Conservation (phyloP, 495 filamentous ascomycete species). For the Diplogelasinospora grovesii region DNA sequence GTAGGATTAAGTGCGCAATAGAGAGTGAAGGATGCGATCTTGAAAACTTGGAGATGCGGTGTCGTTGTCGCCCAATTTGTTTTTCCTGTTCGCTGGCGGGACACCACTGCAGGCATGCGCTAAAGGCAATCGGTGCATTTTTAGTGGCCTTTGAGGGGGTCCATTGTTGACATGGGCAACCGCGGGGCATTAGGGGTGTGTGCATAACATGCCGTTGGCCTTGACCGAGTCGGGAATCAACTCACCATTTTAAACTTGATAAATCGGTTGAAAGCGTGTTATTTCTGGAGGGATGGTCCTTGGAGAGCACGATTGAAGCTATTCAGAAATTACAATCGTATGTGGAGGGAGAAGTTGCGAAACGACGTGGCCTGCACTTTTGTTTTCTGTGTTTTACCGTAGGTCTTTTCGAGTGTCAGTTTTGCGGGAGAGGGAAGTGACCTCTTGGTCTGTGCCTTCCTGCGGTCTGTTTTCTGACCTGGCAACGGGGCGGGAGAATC, state of each 20-base stretch:
- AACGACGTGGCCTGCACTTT: too few species aligned
- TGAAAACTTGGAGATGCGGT: constrained; percentile 1
- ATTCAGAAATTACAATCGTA: constrained; percentile 11
- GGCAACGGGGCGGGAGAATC: constrained; percentile 18
- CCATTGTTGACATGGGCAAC: constrained; percentile 22
- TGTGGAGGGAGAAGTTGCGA: constrained; percentile 9
- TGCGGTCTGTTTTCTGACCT: constrained; percentile 19
- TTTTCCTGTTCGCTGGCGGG: constrained; percentile 7
- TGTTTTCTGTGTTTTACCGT: constrained; percentile 12
- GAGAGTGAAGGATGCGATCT: background rate
- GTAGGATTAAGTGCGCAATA: background rate
- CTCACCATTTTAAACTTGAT: too few species aligned
- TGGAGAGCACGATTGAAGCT: constrained; percentile 9
- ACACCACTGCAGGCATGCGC: constrained; percentile 13
- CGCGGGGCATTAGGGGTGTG: constrained; percentile 7
- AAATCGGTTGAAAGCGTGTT: too few species aligned
- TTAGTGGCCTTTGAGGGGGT: constrained; percentile 17
- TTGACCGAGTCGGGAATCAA: constrained; percentile 4
- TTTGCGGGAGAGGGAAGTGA: constrained; percentile 4
- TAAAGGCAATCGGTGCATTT: constrained; percentile 16
- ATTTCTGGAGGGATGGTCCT: too few species aligned
- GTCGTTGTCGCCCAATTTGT: constrained; percentile 7
- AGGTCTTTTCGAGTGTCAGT: constrained; percentile 16
- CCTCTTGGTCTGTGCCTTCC: constrained; percentile 18
- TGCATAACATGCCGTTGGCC: background rate